Conservation (phyloP, 169 alveolate genomes). For the Cryptosporidium tyzzeri region DNA sequence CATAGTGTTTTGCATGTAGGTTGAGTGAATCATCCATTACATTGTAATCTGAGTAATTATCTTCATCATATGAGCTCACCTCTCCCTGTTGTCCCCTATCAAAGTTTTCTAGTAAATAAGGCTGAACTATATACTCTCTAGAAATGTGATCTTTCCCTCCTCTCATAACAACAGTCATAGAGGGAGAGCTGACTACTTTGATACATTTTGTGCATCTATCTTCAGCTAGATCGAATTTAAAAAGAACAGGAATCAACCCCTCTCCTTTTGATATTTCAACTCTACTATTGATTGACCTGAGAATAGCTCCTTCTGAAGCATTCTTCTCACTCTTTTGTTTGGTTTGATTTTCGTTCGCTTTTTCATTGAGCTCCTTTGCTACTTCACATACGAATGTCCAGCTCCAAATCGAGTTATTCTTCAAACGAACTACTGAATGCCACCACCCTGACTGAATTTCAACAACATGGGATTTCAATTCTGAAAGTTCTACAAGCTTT, state of each 20-base stretch:
- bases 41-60: background rate
- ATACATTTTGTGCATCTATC: constrained; percentile 63
- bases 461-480: constrained; percentile 25
- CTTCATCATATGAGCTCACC: constrained; percentile 1
- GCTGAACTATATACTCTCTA: constrained; percentile 49
- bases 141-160: constrained; percentile 33
- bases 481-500: constrained; percentile 10
- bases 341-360: background rate
- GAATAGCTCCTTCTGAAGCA: constrained; percentile 11
- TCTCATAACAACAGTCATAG: constrained; percentile 70
- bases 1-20: background rate
- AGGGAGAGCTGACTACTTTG: constrained; percentile 54
- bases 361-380: background rate
- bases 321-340: background rate
- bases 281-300: background rate
- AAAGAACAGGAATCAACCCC: constrained; percentile 24
- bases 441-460: constrained; percentile 75
- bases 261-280: constrained; percentile 22
- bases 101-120: constrained; percentile 30
- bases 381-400: constrained; percentile 47
- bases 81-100: background rate
- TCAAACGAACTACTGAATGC: constrained; percentile 67
- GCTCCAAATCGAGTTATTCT: constrained; percentile 35
- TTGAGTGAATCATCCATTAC: background rate
- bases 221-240: constrained; percentile 66